These are phyloP conservation scores for Cladorrhinum sp. DNA, from an alignment of 2,329 filamentous ascomycete genomes.

Conservation along the genomic window DNA sequence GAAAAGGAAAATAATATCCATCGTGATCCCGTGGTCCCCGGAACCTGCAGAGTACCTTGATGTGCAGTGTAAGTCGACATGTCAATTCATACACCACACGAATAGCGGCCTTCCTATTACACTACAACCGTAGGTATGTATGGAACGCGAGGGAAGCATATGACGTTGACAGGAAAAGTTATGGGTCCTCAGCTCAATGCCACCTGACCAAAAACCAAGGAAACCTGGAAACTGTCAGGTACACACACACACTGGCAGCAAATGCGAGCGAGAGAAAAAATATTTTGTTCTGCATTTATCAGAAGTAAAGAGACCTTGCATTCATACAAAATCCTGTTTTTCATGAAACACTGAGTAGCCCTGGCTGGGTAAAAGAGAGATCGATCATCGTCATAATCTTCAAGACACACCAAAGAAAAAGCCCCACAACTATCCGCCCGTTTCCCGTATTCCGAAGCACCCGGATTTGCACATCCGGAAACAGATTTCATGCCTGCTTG, in stretches of 20 bases:
- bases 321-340: background rate
- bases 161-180: constrained; percentile 19
- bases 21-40: background rate
- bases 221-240: background rate
- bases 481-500: too few species aligned
- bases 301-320: background rate
- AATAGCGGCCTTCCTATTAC: too few species aligned
- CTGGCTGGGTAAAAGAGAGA: too few species aligned
- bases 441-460: constrained; percentile 8
- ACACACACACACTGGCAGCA: background rate
- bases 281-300: background rate
- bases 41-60: background rate
- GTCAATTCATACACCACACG: background rate
- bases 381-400: background rate
- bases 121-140: background rate
- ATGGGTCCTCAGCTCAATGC: background rate
- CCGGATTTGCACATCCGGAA: constrained; percentile 9
- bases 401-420: background rate
- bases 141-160: constrained; percentile 21
- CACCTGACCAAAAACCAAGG: constrained; percentile 17
- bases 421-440: too few species aligned
- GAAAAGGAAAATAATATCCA: background rate
- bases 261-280: background rate
- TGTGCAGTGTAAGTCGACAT: background rate
- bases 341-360: too few species aligned